phyloP scores from a whole-genome alignment of 192 early-diverging fungal species.

The Borealophlyctis nickersoniae region DNA sequence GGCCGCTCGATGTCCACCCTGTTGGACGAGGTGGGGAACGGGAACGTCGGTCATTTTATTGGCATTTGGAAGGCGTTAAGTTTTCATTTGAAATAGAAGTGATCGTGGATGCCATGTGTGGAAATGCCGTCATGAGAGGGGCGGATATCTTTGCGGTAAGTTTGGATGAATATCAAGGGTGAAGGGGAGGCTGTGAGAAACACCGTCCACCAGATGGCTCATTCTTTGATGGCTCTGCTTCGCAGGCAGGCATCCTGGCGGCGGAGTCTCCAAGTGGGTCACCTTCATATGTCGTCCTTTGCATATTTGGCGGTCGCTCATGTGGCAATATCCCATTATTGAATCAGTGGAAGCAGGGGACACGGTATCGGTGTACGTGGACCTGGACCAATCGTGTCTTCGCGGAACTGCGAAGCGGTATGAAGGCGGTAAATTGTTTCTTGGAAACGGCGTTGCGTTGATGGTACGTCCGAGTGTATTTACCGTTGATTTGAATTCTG shows the following conservation, averaged over 20 bases:
- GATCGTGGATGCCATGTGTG: slow-evolving; percentile 19
- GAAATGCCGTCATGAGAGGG: slow-evolving; percentile 18
- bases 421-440: background rate
- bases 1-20: slow-evolving; percentile 9
- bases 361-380: slow-evolving; percentile 14
- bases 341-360: slow-evolving; percentile 11
- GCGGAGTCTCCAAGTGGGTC: slow-evolving; percentile 12
- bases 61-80: too few relatives aligned
- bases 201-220: background rate
- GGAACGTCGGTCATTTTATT: background rate
- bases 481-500: background rate
- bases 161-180: slow-evolving; percentile 2
- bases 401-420: slow-evolving; percentile 11
- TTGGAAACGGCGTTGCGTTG: slow-evolving; percentile 19
- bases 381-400: slow-evolving; percentile 15
- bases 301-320: background rate
- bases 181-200: background rate
- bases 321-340: background rate
- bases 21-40: slow-evolving; percentile 5
- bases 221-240: slow-evolving; percentile 4
- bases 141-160: slow-evolving; percentile 22
- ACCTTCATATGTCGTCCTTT: background rate
- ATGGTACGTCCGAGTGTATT: slow-evolving; percentile 10
- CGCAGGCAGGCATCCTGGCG: slow-evolving; percentile 12
- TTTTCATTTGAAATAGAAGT: slow-evolving; percentile 8